Conservation (phyloP, 208 protist genomes). For the Polymyxa betae region DNA sequence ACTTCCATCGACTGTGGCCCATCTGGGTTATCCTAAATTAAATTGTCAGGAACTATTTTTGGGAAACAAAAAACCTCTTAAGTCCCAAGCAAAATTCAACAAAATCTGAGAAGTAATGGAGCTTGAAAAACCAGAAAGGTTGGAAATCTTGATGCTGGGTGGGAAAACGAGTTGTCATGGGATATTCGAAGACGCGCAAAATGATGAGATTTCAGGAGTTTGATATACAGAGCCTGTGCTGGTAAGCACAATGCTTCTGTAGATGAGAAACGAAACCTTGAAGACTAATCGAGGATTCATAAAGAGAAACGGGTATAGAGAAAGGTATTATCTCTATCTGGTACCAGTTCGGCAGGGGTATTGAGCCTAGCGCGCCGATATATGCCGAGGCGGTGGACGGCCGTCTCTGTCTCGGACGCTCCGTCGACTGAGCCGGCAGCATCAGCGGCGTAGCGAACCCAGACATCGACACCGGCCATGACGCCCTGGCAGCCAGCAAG, state of each 20-base stretch:
- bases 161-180: not conserved
- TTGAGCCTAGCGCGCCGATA: conserved; percentile 31
- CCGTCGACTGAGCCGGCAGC: not conserved
- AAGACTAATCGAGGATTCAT: not conserved
- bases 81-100: not conserved
- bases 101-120: not conserved
- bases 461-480: too few species aligned
- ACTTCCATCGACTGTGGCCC: not conserved
- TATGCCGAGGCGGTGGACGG: not conserved
- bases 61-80: not conserved
- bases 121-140: not conserved
- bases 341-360: not conserved
- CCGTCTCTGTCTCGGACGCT: not conserved
- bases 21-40: not conserved
- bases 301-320: not conserved
- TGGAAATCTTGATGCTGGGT: not conserved
- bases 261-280: not conserved
- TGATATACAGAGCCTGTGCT: not conserved
- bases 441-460: conserved; percentile 9
- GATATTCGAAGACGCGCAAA: not conserved
- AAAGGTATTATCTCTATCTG: not conserved
- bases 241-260: not conserved
- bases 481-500: too few species aligned
- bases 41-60: not conserved
- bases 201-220: not conserved